Evolutionary conservation across 768 basidiomycete species (phyloP).

Genomic region (Boletus sp.): DNA sequence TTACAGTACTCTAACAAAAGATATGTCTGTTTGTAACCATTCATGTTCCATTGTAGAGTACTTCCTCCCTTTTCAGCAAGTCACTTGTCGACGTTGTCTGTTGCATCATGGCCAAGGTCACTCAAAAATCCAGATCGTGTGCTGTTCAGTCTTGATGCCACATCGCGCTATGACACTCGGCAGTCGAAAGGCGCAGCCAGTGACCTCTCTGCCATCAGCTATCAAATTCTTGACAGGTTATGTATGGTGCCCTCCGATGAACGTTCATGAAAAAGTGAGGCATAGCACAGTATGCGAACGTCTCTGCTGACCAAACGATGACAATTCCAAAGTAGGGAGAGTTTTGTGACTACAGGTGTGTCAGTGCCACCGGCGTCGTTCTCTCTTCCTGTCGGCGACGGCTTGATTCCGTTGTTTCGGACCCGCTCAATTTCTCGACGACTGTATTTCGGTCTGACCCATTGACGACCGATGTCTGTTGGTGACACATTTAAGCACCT

Average conservation of each 20-base stretch:
- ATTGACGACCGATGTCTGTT: background rate
- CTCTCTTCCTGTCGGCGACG: background rate
- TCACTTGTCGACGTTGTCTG: background rate
- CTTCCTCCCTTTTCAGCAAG: conserved; percentile 4
- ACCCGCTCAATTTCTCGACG: background rate
- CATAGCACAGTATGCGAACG: background rate
- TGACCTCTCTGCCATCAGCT: conserved; percentile 87
- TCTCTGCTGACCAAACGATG: conserved; percentile 3
- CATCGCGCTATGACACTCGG: conserved; percentile 10
- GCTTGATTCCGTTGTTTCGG: conserved; percentile 14
- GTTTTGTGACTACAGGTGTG: background rate
- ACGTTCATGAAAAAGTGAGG: conserved; percentile 99
- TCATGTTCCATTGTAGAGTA: background rate
- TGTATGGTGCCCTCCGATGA: conserved; percentile 91
- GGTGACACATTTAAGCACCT: conserved; percentile 16
- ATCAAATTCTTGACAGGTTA: conserved; percentile 88
- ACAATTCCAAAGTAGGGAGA: background rate
- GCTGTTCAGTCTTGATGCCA: background rate
- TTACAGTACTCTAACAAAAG: no score
- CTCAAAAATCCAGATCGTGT: conserved; percentile 35
- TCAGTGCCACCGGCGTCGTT: conserved; percentile 38
- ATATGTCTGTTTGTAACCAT: background rate
- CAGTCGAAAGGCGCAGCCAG: conserved; percentile 83
- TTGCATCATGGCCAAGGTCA: conserved; percentile 27
- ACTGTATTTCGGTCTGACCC: background rate